A percentile compares a stretch with the other conserved stretches of the same genome.
These are phyloP conservation scores for Polytrichum formosum DNA, from an alignment of 225 moss, liverwort and hornwort species.

Conservation along the genomic window DNA sequence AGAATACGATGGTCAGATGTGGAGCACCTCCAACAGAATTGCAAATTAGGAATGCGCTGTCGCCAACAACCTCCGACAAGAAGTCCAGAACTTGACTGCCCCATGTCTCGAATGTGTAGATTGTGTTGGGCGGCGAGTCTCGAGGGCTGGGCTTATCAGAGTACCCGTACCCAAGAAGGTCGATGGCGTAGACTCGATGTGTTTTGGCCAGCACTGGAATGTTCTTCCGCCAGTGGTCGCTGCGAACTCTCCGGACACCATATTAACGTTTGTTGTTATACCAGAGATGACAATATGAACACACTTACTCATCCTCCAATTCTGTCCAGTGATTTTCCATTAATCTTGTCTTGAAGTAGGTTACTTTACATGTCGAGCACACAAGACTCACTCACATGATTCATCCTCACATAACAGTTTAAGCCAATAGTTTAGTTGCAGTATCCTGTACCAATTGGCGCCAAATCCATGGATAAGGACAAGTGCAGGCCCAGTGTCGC, in stretches of 20 bases:
- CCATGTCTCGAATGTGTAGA: conserved; percentile 87
- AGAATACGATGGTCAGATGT: not conserved
- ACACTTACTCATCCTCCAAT: too few relatives aligned
- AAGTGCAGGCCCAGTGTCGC: conserved; percentile 61
- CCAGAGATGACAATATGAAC: too few relatives aligned
- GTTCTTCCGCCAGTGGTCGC: conserved; percentile 95
- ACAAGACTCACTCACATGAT: too few relatives aligned
- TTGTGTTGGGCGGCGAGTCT: conserved; percentile 42
- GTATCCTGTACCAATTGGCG: conserved; percentile 58
- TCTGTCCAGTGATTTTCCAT: too few relatives aligned
- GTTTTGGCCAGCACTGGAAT: conserved; percentile 62
- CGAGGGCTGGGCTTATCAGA: conserved; percentile 81
- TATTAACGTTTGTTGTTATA: too few relatives aligned
- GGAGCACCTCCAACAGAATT: conserved; percentile 81
- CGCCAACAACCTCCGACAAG: conserved; percentile 66
- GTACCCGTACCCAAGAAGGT: conserved; percentile 78
- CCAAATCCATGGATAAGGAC: conserved; percentile 91
- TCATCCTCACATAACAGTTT: too few relatives aligned
- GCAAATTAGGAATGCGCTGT: conserved; percentile 76
- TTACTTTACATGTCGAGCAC: too few relatives aligned
- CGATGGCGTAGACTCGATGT: conserved; percentile 76
- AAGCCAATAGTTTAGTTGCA: too few relatives aligned
- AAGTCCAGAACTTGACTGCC: conserved; percentile 73
- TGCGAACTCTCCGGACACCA: conserved; percentile 21
- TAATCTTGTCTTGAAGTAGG: too few relatives aligned